These are phyloP conservation scores for Narthecium ossifragum DNA, from an alignment of 106 monocot genomes.

Conservation along the genomic window DNA sequence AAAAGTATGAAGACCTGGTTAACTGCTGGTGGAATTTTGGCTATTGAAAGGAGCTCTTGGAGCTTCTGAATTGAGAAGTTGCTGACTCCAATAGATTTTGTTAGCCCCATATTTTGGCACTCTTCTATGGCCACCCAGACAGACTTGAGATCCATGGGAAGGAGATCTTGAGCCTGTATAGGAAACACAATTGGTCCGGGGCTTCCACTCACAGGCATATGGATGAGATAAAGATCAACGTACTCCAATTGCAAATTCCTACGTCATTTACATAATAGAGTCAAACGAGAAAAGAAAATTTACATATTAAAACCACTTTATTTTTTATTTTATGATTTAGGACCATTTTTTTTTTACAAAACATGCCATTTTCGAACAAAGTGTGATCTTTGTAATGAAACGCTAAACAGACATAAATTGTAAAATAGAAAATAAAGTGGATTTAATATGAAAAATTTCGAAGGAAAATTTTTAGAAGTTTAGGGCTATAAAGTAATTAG, in stretches of 20 bases:
- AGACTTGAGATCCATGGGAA: slow-evolving; percentile 25
- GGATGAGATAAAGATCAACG: slow-evolving; percentile 50
- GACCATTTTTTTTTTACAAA: too few species aligned
- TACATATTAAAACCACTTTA: too few species aligned
- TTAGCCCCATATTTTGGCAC: slow-evolving; percentile 35
- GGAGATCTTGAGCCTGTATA: slow-evolving; percentile 20
- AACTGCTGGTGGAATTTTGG: slow-evolving; percentile 26
- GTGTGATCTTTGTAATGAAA: too few species aligned
- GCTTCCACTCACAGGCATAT: slow-evolving; percentile 25
- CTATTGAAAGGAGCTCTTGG: slow-evolving; percentile 17
- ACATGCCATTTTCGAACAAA: too few species aligned
- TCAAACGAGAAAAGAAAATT: too few species aligned
- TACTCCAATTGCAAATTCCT: slow-evolving; percentile 42
- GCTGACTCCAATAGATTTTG: slow-evolving; percentile 42
- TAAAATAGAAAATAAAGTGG: neutral
- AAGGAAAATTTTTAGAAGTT: neutral
- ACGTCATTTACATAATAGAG: too few species aligned
- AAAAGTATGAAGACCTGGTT: slow-evolving; percentile 21
- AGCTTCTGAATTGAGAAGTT: slow-evolving; percentile 33
- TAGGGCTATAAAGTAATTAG: neutral
- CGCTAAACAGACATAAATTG: neutral
- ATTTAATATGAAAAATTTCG: neutral
- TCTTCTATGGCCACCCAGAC: slow-evolving; percentile 54
- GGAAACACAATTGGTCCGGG: slow-evolving; percentile 8
- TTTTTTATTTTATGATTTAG: too few species aligned